phyloP scores from a whole-genome alignment of 148 eudicot species.

The Polygonum aviculare region DNA sequence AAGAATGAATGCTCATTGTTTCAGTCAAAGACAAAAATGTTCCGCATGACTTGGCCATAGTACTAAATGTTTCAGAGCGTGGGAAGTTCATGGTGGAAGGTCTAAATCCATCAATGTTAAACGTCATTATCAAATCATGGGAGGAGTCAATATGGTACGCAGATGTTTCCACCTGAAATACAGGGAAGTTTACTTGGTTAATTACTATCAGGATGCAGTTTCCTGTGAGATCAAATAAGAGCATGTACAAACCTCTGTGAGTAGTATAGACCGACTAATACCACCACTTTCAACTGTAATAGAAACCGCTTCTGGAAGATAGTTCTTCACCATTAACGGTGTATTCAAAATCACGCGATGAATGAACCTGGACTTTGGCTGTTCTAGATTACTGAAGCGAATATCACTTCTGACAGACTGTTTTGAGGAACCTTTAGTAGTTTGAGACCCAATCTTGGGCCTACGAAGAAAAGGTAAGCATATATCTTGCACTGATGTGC shows the following conservation, averaged over 20 bases:
- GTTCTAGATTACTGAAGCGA: conserved; percentile 21
- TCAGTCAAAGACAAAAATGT: conserved; percentile 62
- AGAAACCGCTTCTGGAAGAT: conserved; percentile 61
- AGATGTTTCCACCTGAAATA: conserved; percentile 73
- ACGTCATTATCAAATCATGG: conserved; percentile 67
- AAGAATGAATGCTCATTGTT: conserved; percentile 45
- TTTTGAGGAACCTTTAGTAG: conserved; percentile 20
- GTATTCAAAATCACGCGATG: conserved; percentile 59
- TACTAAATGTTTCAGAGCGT: conserved; percentile 73
- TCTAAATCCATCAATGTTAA: conserved; percentile 51
- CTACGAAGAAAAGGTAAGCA: conserved; percentile 48
- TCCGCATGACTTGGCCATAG: conserved; percentile 67
- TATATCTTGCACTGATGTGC: conserved; percentile 65
- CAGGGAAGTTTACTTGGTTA: not conserved
- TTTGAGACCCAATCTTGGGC: conserved; percentile 20
- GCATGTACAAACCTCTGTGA: conserved; percentile 50
- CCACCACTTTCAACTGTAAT: conserved; percentile 76
- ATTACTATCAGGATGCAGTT: not conserved
- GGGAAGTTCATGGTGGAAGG: conserved; percentile 66
- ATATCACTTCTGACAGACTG: conserved; percentile 23
- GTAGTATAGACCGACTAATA: conserved; percentile 37
- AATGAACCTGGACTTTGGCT: conserved; percentile 48
- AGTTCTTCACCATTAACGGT: conserved; percentile 71
- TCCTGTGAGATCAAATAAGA: not conserved
- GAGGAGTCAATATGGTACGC: conserved; percentile 86